Base-by-base conservation (phyloP, 305 asterid species). In the Euphrasia arctica region DNA sequence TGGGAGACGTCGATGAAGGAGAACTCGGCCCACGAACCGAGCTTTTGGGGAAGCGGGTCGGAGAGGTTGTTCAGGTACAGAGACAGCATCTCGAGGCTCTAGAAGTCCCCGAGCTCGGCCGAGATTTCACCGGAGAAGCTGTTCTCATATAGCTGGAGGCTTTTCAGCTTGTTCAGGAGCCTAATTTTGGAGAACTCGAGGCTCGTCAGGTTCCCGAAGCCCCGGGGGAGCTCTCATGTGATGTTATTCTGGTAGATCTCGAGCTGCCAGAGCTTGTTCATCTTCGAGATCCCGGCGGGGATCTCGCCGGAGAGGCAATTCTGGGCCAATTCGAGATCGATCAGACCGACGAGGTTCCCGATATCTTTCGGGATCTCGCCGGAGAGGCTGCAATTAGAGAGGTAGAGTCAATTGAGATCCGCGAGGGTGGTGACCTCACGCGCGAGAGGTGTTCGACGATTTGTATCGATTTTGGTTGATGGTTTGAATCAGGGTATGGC, bases 91-190 rank as follows among this genome's bases (percentile, higher is more conserved):
- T 80, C 84, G 32, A 89, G 79, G 18, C 77, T 56, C 78, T 63
- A 70, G 62, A 91, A 86, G 7, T 89, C 90, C 12, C 98, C 98
- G 5, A 91, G 28, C 76, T 85, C 98, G 0, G 73, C 47, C 1
- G 96, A 96, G 39, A 91, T 36, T 47, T 87, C 91, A 0, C 98
- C 98, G 3, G 93, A 73, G 12, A 92, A 79, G 29, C 79, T 73
- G 55, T 92, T 92, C 27, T 79, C 60, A 47, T 72, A 84, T 5
- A 89, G 84, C 75, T 91, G 95, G 28, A 91, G 49, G 51, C 89
- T 89, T 1, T 55, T 73, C 63, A 89, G 74, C 74, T 85, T 82
- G 3, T 61, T 78, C 77, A 91, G 50, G 50, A 71, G 63, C 54
- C 79, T 67, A 54, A 91, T 69, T 69, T 87, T 90, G 0, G 92